A percentile compares a stretch with the other conserved stretches of the same genome.
Conservation (phyloP, 257 asterid species). For the Verbascum thapsus region DNA sequence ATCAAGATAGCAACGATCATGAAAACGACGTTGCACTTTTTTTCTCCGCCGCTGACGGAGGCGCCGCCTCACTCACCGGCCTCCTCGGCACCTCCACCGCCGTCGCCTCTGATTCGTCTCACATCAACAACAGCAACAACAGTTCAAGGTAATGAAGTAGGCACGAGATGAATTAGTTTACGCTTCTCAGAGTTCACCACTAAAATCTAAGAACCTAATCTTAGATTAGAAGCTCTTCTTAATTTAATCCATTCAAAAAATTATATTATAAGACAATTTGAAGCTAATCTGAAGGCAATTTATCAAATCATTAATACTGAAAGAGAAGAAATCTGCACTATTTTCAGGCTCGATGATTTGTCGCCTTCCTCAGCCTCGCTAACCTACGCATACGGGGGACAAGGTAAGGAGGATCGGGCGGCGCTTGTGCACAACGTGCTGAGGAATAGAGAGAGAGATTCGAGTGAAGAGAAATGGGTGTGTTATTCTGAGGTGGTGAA, state of each 20-base stretch:
- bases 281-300: no score
- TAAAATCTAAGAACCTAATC: no score
- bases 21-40: slow-evolving; percentile 69
- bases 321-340: no score
- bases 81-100: slow-evolving; percentile 51
- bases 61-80: slow-evolving; percentile 60
- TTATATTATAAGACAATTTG: no score
- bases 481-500: slow-evolving; percentile 62
- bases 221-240: no score
- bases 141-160: slow-evolving; percentile 34
- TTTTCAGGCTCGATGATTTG: slow-evolving; percentile 26
- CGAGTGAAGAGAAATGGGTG: slow-evolving; percentile 62
- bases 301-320: no score
- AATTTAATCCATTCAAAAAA: no score
- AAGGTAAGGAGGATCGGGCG: slow-evolving; percentile 31
- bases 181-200: no score
- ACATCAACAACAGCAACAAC: slow-evolving; percentile 34
- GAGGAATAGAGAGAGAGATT: slow-evolving; percentile 49
- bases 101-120: slow-evolving; percentile 45
- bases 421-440: slow-evolving; percentile 57
- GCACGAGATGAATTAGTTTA: no score
- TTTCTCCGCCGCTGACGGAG: slow-evolving; percentile 74
- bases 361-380: slow-evolving; percentile 44
- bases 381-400: slow-evolving; percentile 36
- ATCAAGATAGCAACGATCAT: slow-evolving; percentile 52